Evolutionary conservation across 2,329 filamentous ascomycete species (phyloP).

Genomic region (Claviceps sp.): DNA sequence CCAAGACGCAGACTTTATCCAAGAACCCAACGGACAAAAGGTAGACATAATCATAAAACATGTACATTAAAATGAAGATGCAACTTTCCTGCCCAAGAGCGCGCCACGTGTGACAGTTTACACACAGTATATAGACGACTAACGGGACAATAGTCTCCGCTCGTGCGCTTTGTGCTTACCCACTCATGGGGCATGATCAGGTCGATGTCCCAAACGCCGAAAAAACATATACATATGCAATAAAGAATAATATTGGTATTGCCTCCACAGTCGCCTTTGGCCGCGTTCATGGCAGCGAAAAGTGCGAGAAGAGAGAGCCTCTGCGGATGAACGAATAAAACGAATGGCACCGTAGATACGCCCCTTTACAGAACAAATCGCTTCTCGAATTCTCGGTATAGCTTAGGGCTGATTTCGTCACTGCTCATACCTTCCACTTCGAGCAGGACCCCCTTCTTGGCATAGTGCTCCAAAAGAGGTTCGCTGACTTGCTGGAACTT

Average conservation of each 20-base stretch:
- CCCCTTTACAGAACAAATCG: slow-evolving; percentile 39
- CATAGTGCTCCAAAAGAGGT: slow-evolving; percentile 80
- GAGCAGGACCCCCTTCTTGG: slow-evolving; percentile 68
- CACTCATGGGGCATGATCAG: background rate
- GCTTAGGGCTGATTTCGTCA: slow-evolving; percentile 87
- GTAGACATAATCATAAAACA: background rate
- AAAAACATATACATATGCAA: background rate
- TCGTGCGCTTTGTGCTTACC: background rate
- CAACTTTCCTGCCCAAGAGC: background rate
- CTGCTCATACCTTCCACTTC: slow-evolving; percentile 80
- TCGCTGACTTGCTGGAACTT: slow-evolving; percentile 81
- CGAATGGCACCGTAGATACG: background rate
- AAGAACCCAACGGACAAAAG: background rate
- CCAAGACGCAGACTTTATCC: too few relatives aligned
- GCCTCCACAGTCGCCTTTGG: background rate
- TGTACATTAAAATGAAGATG: background rate
- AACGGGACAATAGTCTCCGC: too few relatives aligned
- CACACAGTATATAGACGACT: background rate
- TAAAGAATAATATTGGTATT: background rate
- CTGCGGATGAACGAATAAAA: background rate
- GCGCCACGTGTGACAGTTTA: background rate
- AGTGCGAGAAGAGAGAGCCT: too few relatives aligned
- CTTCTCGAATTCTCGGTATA: slow-evolving; percentile 69
- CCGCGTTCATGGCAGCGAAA: background rate
- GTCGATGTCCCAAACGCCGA: background rate